Base-by-base conservation (phyloP, 352 stramenopile genomes). In the Globisporangium iwayamae region DNA sequence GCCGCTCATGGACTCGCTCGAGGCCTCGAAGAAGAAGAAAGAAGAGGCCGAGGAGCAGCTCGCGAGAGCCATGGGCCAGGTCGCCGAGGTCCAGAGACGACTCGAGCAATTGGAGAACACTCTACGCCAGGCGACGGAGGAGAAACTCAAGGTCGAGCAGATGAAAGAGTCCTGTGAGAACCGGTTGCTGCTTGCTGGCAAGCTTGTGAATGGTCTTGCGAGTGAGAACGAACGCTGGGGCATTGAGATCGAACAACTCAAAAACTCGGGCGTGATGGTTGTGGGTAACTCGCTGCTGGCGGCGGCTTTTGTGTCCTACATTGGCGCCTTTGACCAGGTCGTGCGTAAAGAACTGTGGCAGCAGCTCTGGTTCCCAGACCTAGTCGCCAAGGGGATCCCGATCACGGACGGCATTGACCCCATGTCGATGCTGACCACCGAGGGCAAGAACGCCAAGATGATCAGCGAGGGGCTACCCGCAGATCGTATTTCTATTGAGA, bases 401-500 rank as follows among this genome's bases (percentile, higher is more conserved):
- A 94, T 98, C 68, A 98, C 92, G 0, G 90, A 98, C 10, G 88
- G 89, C 36, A 96, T 98, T 39, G 96, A 99, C 65, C 97, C 97
- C 25, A 75, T 99, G 16, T 83, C 90, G 14, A 89, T 99, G 79
- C 83, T 99, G 30, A 98, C 96, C 18, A 98, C 95, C 18, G 96
- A 99, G 60, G 94, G 93, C 9, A 97, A 98, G 68, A 99, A 98
- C 60, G 94, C 96, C 4, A 97, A 98, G 70, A 99, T 99, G 96
- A 97, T 98, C 67, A 98, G 90, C 63, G 94, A 99, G 63, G 97
- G 97, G 7, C 73, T 99, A 16, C 96, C 96, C 8, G 96, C 96
- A 45, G 97, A 99, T 82, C 89, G 96, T 28, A 98, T 99, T 56
- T 98, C 93, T 28, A 96, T 99, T 25, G 96, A 99, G 65, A 99